Percentiles rank a stretch among this genome's conserved stretches.
Conservation (phyloP, 495 filamentous ascomycete species). For the Xylaria venustula region DNA sequence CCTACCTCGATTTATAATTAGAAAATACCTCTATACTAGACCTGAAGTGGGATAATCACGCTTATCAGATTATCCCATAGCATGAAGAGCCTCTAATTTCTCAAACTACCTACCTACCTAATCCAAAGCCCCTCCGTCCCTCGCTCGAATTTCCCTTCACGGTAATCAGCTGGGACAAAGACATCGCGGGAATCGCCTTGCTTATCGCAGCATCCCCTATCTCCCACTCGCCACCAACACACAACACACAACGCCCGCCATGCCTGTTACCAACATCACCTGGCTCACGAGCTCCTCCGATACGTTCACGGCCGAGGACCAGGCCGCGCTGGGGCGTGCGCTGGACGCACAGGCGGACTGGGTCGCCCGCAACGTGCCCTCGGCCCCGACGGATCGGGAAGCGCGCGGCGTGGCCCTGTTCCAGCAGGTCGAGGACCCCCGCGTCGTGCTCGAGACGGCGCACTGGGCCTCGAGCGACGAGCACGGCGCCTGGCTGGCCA, state of each 20-base stretch:
- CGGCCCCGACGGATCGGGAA: constrained; percentile 17
- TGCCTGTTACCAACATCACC: constrained; percentile 56
- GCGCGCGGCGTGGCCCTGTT: constrained; percentile 34
- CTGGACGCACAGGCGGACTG: constrained; percentile 35
- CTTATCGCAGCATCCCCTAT: too few relatives aligned
- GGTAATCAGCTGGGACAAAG: too few relatives aligned
- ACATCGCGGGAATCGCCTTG: too few relatives aligned
- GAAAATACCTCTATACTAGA: background rate
- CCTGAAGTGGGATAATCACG: background rate
- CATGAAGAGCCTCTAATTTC: background rate
- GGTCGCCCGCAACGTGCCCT: constrained; percentile 33
- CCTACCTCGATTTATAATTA: constrained; percentile 8
- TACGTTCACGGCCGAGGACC: constrained; percentile 22
- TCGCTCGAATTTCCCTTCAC: too few relatives aligned
- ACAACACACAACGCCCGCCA: constrained; percentile 45
- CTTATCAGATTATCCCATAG: constrained; percentile 6
- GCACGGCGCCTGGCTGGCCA: constrained; percentile 50
- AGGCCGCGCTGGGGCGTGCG: constrained; percentile 25
- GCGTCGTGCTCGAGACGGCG: constrained; percentile 47
- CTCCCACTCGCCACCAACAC: background rate
- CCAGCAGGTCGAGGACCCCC: constrained; percentile 48
- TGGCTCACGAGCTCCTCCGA: constrained; percentile 38
- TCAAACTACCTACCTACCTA: background rate
- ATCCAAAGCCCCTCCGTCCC: background rate
- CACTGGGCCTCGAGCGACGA: constrained; percentile 49